phyloP scores from a whole-genome alignment of 177 flowering plant genomes.

The Vitis hybrid region DNA sequence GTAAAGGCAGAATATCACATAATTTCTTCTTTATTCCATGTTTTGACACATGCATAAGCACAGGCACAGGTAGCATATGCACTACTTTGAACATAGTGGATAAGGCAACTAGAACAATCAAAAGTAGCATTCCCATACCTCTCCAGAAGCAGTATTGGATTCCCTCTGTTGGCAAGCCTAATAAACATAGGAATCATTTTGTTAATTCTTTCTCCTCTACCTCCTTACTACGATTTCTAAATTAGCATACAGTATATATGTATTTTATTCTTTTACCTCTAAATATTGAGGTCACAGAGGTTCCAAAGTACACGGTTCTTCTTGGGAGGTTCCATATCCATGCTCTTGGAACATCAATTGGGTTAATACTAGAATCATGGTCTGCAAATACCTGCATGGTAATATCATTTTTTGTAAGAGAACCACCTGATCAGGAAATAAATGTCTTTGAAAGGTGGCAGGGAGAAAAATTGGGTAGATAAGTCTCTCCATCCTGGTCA shows the following conservation, averaged over 20 bases:
- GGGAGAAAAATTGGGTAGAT: neutral
- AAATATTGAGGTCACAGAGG: constrained; percentile 44
- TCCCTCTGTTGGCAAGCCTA: constrained; percentile 43
- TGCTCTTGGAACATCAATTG: constrained; percentile 45
- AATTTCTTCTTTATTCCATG: no score
- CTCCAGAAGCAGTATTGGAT: constrained; percentile 61
- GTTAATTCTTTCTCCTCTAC: constrained; percentile 1
- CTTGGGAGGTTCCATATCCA: constrained; percentile 53
- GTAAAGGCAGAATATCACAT: no score
- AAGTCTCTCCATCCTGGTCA: neutral
- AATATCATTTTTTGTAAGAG: neutral
- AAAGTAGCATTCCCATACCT: constrained; percentile 26
- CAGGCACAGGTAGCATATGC: no score
- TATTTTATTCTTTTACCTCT: constrained; percentile 28
- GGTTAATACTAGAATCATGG: constrained; percentile 41
- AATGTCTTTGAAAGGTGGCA: neutral
- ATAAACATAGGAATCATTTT: neutral
- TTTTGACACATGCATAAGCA: no score
- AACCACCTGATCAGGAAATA: neutral
- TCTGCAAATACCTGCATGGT: constrained; percentile 47
- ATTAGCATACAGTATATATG: neutral
- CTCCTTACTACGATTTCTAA: neutral
- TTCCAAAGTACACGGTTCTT: constrained; percentile 46
- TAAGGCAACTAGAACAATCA: neutral
- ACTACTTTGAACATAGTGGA: no score